Evolutionary conservation across 805 yeast genomes (phyloP).

Genomic region (Maudiozyma turicensis): DNA sequence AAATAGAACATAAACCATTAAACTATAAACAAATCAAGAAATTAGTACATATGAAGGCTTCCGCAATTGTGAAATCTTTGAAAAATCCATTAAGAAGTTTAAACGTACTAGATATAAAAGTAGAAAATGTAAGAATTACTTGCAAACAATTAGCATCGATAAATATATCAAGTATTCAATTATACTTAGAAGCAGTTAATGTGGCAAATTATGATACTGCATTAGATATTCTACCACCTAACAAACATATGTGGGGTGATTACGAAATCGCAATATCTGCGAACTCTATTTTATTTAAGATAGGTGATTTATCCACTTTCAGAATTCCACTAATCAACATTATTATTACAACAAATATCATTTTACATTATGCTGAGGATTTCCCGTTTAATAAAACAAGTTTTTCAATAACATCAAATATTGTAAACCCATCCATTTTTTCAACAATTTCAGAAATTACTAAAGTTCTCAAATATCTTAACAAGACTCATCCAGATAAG

Average conservation of each 20-base stretch:
- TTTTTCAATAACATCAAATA: conserved; percentile 16
- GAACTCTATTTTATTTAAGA: conserved; percentile 14
- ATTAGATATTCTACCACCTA: conserved; percentile 16
- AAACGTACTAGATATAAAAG: conserved; percentile 21
- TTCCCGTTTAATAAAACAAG: conserved; percentile 12
- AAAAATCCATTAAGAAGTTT: conserved; percentile 8
- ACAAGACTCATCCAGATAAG: neutral
- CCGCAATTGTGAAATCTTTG: neutral
- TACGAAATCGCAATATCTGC: conserved; percentile 25
- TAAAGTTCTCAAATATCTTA: conserved; percentile 2
- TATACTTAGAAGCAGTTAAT: conserved; percentile 18
- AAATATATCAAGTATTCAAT: conserved; percentile 21
- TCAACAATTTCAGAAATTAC: conserved; percentile 15
- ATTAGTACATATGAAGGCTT: neutral
- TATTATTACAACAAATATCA: conserved; percentile 20
- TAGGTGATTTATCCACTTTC: conserved; percentile 15
- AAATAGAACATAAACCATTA: neutral
- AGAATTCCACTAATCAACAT: conserved; percentile 25
- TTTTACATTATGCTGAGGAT: conserved; percentile 13
- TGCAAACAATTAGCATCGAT: conserved; percentile 10
- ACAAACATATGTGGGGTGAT: conserved; percentile 10
- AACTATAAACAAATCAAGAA: neutral
- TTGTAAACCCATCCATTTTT: conserved; percentile 25
- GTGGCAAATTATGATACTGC: conserved; percentile 14
- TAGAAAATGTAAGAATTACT: conserved; percentile 21